phyloP scores from a whole-genome alignment of 1,139 yeast genomes.

The Taphrina pruni region DNA sequence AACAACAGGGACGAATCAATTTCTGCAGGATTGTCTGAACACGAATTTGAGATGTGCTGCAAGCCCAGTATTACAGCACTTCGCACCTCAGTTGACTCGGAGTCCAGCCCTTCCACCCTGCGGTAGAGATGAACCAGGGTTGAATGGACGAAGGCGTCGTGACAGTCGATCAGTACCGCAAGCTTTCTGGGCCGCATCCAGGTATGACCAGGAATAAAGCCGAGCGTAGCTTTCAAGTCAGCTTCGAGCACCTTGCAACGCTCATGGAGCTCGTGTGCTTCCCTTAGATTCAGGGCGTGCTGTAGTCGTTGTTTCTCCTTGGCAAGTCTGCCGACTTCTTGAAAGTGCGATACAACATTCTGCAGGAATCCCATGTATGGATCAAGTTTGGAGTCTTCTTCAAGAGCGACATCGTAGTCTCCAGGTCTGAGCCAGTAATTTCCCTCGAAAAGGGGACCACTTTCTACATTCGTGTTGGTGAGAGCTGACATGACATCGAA shows the following conservation, averaged over 20 bases:
- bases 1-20: conserved; percentile 24
- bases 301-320: neutral
- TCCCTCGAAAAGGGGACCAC: conserved; percentile 1
- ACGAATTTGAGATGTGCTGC: conserved; percentile 9
- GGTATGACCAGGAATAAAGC: conserved; percentile 1
- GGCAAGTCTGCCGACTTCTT: conserved; percentile 8
- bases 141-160: conserved; percentile 12
- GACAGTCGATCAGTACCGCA: conserved; percentile 2
- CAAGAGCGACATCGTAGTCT: neutral
- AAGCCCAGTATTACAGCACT: conserved; percentile 2
- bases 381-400: conserved; percentile 16
- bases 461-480: conserved; percentile 6
- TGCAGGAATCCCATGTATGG: conserved; percentile 29
- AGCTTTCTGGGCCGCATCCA: conserved; percentile 14
- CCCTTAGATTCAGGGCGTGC: neutral
- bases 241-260: conserved; percentile 1
- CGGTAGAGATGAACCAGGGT: conserved; percentile 21
- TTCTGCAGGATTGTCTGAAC: neutral
- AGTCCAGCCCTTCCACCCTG: conserved; percentile 6
- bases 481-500: conserved; percentile 22
- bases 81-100: conserved; percentile 4
- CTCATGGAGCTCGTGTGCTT: conserved; percentile 8
- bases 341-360: conserved; percentile 9
- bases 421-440: neutral
- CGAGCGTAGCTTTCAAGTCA: neutral